Percentiles rank a stretch among this genome's conserved stretches.
phyloP scores from a whole-genome alignment of 192 early-diverging fungal genomes.

The Coemansia biformis region DNA sequence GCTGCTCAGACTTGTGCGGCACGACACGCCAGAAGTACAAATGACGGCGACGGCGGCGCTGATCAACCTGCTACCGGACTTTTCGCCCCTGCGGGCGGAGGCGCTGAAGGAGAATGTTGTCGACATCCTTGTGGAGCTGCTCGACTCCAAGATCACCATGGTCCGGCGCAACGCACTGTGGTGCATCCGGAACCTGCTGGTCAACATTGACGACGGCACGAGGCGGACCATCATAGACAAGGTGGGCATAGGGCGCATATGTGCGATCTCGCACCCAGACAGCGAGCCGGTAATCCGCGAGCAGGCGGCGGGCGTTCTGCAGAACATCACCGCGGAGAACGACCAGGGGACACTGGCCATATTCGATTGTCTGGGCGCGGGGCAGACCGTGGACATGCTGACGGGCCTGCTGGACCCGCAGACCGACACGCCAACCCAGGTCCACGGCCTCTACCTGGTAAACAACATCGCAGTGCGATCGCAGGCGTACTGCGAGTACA shows the following conservation, averaged over 20 bases:
- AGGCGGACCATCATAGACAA: constrained; percentile 19
- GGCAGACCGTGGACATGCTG: constrained; percentile 18
- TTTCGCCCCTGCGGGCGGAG: constrained; percentile 36
- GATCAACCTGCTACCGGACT: constrained; percentile 39
- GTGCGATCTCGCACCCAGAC: constrained; percentile 9
- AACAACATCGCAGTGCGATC: constrained; percentile 41
- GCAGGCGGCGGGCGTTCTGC: constrained; percentile 33
- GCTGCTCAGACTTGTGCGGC: constrained; percentile 21
- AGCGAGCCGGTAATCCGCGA: constrained; percentile 24
- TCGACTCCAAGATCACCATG: constrained; percentile 8
- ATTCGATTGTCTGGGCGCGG: constrained; percentile 19
- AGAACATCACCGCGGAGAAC: constrained; percentile 34
- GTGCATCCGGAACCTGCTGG: constrained; percentile 38
- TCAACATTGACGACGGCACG: constrained; percentile 30
- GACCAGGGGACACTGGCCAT: constrained; percentile 16
- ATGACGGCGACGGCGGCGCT: constrained; percentile 36
- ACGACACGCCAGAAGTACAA: constrained; percentile 21
- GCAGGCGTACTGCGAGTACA: constrained; percentile 11
- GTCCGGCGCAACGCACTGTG: constrained; percentile 44
- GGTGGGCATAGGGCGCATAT: constrained; percentile 21
- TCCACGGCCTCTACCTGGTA: constrained; percentile 37
- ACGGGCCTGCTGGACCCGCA: constrained; percentile 7
- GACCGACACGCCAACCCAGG: constrained; percentile 10
- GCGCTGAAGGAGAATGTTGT: constrained; percentile 39
- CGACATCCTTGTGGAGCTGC: constrained; percentile 18